Percentiles rank a stretch among this genome's conserved stretches.
phyloP scores from a whole-genome alignment of 148 eudicot genomes.

The Camellia lanceoleosa region DNA sequence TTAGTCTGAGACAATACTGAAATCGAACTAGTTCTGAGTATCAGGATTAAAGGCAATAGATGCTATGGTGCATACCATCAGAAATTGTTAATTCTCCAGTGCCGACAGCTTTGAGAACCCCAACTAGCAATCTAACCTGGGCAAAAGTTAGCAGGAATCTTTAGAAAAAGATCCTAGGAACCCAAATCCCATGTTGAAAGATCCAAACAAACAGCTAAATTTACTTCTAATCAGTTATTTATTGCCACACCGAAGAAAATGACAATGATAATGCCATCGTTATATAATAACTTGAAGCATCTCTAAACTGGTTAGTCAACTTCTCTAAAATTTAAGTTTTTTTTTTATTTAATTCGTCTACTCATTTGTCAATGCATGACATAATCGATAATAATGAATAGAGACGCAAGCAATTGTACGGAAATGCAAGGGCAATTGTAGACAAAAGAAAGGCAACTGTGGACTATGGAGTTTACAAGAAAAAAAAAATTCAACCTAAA shows the following conservation, averaged over 20 bases:
- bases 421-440: neutral
- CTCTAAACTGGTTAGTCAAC: too few species aligned
- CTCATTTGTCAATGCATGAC: neutral
- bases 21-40: neutral
- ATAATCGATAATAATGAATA: neutral
- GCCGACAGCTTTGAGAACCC: constrained; percentile 84
- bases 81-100: constrained; percentile 62
- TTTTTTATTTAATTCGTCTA: neutral
- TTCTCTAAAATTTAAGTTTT: too few species aligned
- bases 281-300: too few species aligned
- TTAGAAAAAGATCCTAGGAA: neutral
- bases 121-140: constrained; percentile 94
- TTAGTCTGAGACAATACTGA: neutral
- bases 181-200: neutral
- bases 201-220: constrained; percentile 7
- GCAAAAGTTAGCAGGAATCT: neutral
- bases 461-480: too few species aligned
- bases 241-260: neutral
- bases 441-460: too few species aligned
- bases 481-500: too few species aligned
- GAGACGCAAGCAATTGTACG: too few species aligned
- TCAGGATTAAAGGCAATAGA: neutral
- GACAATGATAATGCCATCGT: too few species aligned
- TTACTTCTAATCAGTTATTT: neutral
- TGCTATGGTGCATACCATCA: constrained; percentile 50